Percentiles rank a stretch among this genome's conserved stretches.
phyloP scores from a whole-genome alignment of 108 stramenopile genomes.

The Mediolabrus comicus region DNA sequence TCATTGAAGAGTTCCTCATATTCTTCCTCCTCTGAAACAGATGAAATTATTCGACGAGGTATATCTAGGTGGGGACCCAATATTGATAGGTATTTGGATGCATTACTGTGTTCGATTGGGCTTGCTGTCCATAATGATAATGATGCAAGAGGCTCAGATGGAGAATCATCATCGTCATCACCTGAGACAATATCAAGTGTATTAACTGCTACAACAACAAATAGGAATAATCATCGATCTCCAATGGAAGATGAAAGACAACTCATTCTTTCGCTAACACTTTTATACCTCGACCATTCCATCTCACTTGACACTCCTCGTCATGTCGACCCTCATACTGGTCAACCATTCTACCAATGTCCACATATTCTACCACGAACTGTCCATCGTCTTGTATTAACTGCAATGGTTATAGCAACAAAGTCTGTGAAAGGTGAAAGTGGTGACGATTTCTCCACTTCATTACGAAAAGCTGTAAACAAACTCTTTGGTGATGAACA shows the following conservation, averaged over 20 bases:
- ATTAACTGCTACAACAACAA: not conserved
- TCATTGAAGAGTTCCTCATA: too few relatives aligned
- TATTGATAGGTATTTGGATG: slow-evolving; percentile 20
- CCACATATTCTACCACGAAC: slow-evolving; percentile 32
- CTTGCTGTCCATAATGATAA: slow-evolving; percentile 2
- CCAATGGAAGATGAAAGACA: slow-evolving; percentile 40
- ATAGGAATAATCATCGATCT: slow-evolving; percentile 7
- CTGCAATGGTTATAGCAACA: slow-evolving; percentile 19
- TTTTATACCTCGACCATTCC: slow-evolving; percentile 31
- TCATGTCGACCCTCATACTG: slow-evolving; percentile 21
- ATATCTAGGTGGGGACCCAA: slow-evolving; percentile 33
- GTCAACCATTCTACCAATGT: slow-evolving; percentile 22
- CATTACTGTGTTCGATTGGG: slow-evolving; percentile 28
- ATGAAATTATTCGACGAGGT: slow-evolving; percentile 1
- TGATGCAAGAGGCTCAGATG: not conserved
- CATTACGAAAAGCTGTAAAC: slow-evolving; percentile 20
- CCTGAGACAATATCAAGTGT: not conserved
- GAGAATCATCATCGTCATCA: not conserved
- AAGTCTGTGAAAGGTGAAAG: slow-evolving; percentile 16
- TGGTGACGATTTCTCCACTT: not conserved
- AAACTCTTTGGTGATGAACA: not conserved
- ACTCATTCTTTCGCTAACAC: slow-evolving; percentile 24
- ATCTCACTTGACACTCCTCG: slow-evolving; percentile 10
- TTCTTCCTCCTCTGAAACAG: not conserved
- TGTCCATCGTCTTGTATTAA: slow-evolving; percentile 37